Evolutionary conservation across 257 asterid species (phyloP).

Genomic region (Voacanga thouarsii): DNA sequence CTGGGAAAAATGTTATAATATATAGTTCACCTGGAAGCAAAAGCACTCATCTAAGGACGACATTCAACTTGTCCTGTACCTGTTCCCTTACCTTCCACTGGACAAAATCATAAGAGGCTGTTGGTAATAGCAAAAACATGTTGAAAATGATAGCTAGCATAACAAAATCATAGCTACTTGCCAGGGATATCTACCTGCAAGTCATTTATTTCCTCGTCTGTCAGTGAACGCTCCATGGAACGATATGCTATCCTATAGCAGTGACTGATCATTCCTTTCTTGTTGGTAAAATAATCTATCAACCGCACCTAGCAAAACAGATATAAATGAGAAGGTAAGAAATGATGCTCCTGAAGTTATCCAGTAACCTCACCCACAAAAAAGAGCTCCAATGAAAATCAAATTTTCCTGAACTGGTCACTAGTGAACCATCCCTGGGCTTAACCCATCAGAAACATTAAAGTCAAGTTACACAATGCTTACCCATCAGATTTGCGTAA

Average conservation of each 20-base stretch:
- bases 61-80: conserved; percentile 75
- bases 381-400: neutral
- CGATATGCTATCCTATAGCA: conserved; percentile 87
- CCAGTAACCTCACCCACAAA: neutral
- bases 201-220: conserved; percentile 90
- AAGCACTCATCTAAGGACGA: conserved; percentile 67
- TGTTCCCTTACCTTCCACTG: conserved; percentile 95
- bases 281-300: conserved; percentile 82
- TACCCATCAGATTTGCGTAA: neutral
- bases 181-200: conserved; percentile 61
- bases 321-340: neutral
- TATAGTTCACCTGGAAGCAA: neutral
- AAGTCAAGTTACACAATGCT: neutral
- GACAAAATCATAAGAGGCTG: conserved; percentile 13
- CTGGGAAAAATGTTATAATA: neutral
- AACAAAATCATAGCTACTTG: neutral
- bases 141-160: neutral
- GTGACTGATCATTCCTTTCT: conserved; percentile 95
- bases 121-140: neutral
- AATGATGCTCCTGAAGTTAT: neutral
- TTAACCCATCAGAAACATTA: neutral
- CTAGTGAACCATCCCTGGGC: neutral
- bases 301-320: conserved; percentile 50
- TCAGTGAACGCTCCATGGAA: conserved; percentile 94
- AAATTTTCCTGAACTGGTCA: neutral